Evolutionary conservation across 257 asterid genomes (phyloP), one percentile per base, ranked within the genome.

Genomic region (Cinchona pubescens): DNA sequence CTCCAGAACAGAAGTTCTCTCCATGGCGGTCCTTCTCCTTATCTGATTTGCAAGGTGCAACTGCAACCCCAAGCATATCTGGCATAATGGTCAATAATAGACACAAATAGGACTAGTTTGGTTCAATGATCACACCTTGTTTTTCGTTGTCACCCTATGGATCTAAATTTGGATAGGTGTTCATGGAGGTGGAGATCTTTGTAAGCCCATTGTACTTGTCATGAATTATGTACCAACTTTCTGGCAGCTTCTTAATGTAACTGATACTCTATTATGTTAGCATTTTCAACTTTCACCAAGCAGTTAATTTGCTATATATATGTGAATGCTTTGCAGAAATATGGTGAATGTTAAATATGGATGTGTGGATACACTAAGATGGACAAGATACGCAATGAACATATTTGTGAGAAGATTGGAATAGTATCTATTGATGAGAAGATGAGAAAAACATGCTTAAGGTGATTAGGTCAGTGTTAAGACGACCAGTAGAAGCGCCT

Each of bases 1-100:
- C 89, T 74, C 87, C 89, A 4, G 78, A 53, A 34, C 88, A 86
- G 66, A 89, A 79, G 79, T 78, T 84, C 55, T 78, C 89, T 77
- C 67, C 97, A 9, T 87, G 86, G 86, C 87, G 96, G 78, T 88
- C 96, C 37, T 87, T 83, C 82, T 92, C 98, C 60, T 78, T 92
- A 73, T 86, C 90, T 75, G 96, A 92, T 81, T 82, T 93, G 76
- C 97, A 88, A 83, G 91, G 89, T 80, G 92, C 88, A 64, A 91
- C 83, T 82, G 89, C 85, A 66, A 65, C 71, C 68, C 79, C 88
- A 8, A 75, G 84, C 67, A 35, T 69, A 72, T 59, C 78, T 76
- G 90, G 87, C 75, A 62, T 82, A 69, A 75, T 59, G 78, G 83
- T 66, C 72, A 58, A 73, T 78, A 82, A 79, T 40, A 72, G 80